phyloP scores from a whole-genome alignment of 768 basidiomycete genomes.

The Podaxis sp. region DNA sequence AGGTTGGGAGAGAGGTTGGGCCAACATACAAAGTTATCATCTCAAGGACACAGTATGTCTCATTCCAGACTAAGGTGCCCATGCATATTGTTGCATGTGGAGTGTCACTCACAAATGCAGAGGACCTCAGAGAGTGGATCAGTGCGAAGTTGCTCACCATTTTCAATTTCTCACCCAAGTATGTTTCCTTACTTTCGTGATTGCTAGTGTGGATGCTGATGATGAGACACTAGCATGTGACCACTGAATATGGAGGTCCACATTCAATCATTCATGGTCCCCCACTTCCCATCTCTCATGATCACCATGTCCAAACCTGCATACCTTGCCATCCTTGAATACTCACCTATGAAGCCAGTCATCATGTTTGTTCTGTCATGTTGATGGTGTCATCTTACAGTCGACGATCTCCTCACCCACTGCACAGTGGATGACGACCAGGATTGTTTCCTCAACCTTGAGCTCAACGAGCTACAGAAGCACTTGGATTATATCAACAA shows the following conservation, averaged over 20 bases:
- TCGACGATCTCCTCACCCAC: conserved; percentile 87
- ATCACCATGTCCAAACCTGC: conserved; percentile 99
- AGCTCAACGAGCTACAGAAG: conserved; percentile 75
- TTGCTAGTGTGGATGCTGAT: neutral
- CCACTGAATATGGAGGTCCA: conserved; percentile 98
- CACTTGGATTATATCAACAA: conserved; percentile 88
- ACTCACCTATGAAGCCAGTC: conserved; percentile 82
- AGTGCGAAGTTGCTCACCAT: conserved; percentile 90
- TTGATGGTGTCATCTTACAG: conserved; percentile 91
- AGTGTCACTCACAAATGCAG: conserved; percentile 93
- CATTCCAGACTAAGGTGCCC: conserved; percentile 88
- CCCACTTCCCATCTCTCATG: conserved; percentile 98
- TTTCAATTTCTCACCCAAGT: conserved; percentile 97
- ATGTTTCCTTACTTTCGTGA: conserved; percentile 15
- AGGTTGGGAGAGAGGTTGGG: conserved; percentile 93
- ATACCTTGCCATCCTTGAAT: conserved; percentile 88
- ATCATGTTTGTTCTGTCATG: conserved; percentile 93
- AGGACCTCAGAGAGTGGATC: conserved; percentile 97
- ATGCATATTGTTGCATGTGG: conserved; percentile 94
- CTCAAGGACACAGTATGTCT: conserved; percentile 95
- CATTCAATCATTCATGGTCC: conserved; percentile 90
- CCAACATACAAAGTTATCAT: conserved; percentile 96
- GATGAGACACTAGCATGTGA: conserved; percentile 62
- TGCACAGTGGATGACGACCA: conserved; percentile 85
- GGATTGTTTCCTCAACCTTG: conserved; percentile 88